Evolutionary conservation across 1,139 yeast species (phyloP), one percentile per base, ranked within the genome.

Genomic region (Pichia sp.): DNA sequence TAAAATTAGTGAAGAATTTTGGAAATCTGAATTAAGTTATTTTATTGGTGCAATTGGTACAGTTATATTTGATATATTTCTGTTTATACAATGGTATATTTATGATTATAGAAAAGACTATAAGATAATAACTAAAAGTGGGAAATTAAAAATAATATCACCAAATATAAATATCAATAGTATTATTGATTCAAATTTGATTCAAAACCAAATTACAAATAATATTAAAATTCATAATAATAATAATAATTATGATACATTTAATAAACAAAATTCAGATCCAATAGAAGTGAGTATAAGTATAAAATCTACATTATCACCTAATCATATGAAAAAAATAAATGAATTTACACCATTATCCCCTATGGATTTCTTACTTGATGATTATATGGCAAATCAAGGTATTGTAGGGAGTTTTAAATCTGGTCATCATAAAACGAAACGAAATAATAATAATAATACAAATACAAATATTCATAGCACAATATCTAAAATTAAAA

Each of bases 1-100:
- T 2, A 53, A 61, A 3, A 49, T 31, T 5, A 51, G 64, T 1
- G 37, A 34, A 11, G 51, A 55, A 5, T 65, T 65, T 45, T 65
- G 68, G 68, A 40, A 45, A 3, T 52, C 58, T 4, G 65, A 65
- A 46, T 39, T 63, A 25, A 61, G 67, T 52, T 65, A 63, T 48
- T 50, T 65, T 8, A 44, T 63, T 9, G 67, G 68, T 11, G 62
- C 67, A 1, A 26, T 62, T 5, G 66, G 67, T 7, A 64, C 68
- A 1, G 65, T 65, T 2, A 31, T 51, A 1, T 59, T 65, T 40
- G 68, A 65, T 46, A 35, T 50, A 5, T 38, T 53, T 2, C 54
- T 62, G 8, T 18, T 65, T 2, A 11, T 51, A 2, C 68, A 65
- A 51, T 64, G 65, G 66, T 58, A 53, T 43, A 26, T 33, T 18